These are phyloP conservation scores for Rhodotorula sp. DNA, from an alignment of 1,284 basidiomycete genomes.

Conservation along the genomic window DNA sequence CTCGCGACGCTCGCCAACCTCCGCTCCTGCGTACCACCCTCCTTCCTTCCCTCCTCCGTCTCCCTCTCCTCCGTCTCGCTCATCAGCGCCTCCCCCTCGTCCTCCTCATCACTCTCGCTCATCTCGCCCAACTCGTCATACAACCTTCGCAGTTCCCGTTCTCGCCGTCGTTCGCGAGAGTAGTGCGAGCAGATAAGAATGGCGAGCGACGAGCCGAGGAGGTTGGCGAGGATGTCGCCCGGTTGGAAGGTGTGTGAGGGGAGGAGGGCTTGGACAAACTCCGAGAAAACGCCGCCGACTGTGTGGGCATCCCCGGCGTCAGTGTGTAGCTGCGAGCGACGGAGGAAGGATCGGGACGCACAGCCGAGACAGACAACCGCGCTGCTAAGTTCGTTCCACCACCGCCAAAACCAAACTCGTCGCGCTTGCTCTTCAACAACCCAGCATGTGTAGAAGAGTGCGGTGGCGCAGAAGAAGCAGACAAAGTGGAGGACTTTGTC, in stretches of 20 bases:
- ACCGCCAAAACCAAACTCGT: constrained; percentile 77
- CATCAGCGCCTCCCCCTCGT: background rate
- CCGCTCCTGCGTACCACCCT: background rate
- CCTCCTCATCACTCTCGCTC: constrained; percentile 1
- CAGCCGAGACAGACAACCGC: constrained; percentile 64
- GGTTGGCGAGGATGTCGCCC: constrained; percentile 75
- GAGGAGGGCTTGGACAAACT: constrained; percentile 75
- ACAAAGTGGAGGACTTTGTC: constrained; percentile 82
- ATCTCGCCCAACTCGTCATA: constrained; percentile 18
- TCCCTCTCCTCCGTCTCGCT: background rate
- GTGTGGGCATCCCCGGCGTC: constrained; percentile 2
- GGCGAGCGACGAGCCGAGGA: constrained; percentile 72
- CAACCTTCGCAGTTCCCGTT: constrained; percentile 14
- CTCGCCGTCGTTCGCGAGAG: constrained; percentile 7
- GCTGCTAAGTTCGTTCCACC: constrained; percentile 67
- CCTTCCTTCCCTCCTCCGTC: constrained; percentile 5
- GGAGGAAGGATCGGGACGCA: background rate
- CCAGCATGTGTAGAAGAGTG: constrained; percentile 79
- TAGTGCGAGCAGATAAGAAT: constrained; percentile 55
- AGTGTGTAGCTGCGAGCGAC: background rate
- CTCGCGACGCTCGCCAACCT: background rate
- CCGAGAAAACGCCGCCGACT: constrained; percentile 72
- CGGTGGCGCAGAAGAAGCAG: constrained; percentile 72
- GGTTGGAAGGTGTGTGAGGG: constrained; percentile 79
- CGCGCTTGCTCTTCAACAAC: constrained; percentile 74